Base-by-base conservation (phyloP, 495 filamentous ascomycete species). In the Penicillium goetzii region DNA sequence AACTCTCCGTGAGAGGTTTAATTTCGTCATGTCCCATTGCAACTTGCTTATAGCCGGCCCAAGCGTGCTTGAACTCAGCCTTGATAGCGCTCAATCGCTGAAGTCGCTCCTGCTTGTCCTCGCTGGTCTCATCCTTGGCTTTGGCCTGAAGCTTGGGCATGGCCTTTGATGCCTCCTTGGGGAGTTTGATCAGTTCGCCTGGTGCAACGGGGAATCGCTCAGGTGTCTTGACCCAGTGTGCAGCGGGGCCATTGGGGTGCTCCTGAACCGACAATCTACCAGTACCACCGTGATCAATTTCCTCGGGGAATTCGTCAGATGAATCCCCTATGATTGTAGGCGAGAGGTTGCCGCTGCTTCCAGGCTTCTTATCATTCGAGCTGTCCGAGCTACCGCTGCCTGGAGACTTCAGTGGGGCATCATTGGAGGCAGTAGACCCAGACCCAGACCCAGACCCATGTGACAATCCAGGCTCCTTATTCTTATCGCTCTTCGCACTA, bases 1-100 rank as follows among this genome's bases (percentile, higher is more conserved):
- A 85, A 23, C 74, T 78, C 34, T 83, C 86, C 0, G 84, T 83
- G 7, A 93, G 65, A 3, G 93, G 93, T 53, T 78, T 82, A 14
- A 96, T 72, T 53, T 96, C 92, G 64, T 97, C 93, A 60, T 90
- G 86, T 34, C 83, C 78, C 91, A 92, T 93, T 3, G 92, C 92
- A 64, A 85, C 74, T 51, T 85, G 72, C 62, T 85, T 89, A 68
- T 97, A 97, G 30, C 86, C 87, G 0, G 77, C 74, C 92, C 92
- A 97, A n/a, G 88, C 86, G 64, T 88, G 86, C 30, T 78, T 61
- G 71, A 96, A 95, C 9, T 85, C 82, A 17, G 86, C 74, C 65
- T 84, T 88, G 41, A 97, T 81, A 7, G 81, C 77, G n/a, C 82
- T 78, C 60, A 89, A 84, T 49, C 89, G 86, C 58, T 81, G 74